Evolutionary conservation across 441 rosid genomes (phyloP).

Genomic region (Croton laevigatus): DNA sequence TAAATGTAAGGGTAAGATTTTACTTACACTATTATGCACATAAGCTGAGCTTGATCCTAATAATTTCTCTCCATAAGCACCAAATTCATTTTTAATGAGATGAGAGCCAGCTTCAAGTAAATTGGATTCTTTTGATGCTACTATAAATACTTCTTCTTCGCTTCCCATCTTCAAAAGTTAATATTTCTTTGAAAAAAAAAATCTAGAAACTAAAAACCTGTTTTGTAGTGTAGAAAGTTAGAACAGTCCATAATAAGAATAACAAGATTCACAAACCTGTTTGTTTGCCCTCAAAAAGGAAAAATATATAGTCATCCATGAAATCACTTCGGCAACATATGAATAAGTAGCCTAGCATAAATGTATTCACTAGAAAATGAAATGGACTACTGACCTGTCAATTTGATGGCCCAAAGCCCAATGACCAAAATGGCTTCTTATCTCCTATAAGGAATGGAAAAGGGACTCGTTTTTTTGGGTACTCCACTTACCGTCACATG

Average conservation of each 20-base stretch:
- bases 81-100: constrained; percentile 20
- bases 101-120: constrained; percentile 18
- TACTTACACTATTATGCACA: constrained; percentile 28
- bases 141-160: not conserved
- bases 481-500: too few species aligned
- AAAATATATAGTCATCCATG: too few species aligned
- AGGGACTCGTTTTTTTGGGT: too few species aligned
- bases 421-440: not conserved
- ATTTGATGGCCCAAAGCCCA: not conserved
- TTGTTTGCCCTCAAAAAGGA: not conserved
- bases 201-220: not conserved
- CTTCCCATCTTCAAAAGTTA: constrained; percentile 11
- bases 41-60: constrained; percentile 29
- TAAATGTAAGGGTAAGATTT: too few species aligned
- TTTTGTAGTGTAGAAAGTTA: not conserved
- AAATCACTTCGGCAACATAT: too few species aligned
- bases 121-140: not conserved
- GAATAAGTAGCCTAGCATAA: too few species aligned
- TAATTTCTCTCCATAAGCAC: constrained; percentile 25
- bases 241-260: too few species aligned
- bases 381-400: not conserved
- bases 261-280: not conserved
- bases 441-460: not conserved
- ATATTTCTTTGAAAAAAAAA: too few species aligned
- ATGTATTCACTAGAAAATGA: too few species aligned